Evolutionary conservation across 768 basidiomycete species (phyloP).

Genomic region (Exsudoporus frostii): DNA sequence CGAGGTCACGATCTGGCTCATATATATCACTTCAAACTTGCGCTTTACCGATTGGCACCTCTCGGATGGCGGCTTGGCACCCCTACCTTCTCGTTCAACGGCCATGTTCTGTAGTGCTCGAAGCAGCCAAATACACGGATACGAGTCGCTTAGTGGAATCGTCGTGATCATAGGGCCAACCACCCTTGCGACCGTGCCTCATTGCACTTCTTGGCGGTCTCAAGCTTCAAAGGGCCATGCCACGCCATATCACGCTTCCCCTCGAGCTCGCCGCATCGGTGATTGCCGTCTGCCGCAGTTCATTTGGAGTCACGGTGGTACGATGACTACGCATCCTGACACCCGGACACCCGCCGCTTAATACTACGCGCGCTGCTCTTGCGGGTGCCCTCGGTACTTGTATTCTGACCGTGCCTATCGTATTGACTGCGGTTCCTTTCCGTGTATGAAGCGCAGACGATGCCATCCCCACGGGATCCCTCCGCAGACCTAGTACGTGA

Average conservation of each 20-base stretch:
- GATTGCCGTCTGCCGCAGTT: slow-evolving; percentile 13
- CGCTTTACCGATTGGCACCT: slow-evolving; percentile 1
- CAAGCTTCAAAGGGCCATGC: not conserved
- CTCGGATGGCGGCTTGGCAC: too few relatives aligned
- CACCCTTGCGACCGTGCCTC: slow-evolving; percentile 1
- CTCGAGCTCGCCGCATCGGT: slow-evolving; percentile 10
- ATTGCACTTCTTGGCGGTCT: slow-evolving; percentile 1
- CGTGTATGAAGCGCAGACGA: slow-evolving; percentile 2
- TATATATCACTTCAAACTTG: slow-evolving; percentile 2
- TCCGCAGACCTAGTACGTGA: slow-evolving; percentile 5
- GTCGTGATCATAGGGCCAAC: slow-evolving; percentile 10
- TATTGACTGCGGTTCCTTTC: slow-evolving; percentile 6
- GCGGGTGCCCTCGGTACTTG: slow-evolving; percentile 13
- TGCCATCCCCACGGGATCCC: not conserved
- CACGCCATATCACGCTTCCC: not conserved
- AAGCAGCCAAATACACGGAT: slow-evolving; percentile 7
- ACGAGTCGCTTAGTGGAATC: slow-evolving; percentile 13
- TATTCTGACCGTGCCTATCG: slow-evolving; percentile 2
- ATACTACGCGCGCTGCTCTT: slow-evolving; percentile 14
- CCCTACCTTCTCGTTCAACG: too few relatives aligned
- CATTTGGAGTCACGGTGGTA: slow-evolving; percentile 7
- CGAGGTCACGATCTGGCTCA: slow-evolving; percentile 8
- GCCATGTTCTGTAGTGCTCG: slow-evolving; percentile 14
- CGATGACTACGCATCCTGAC: not conserved
- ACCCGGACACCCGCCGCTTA: not conserved